Conservation (phyloP, 1,139 yeast species). For the Scheffersomyces quercinus region DNA sequence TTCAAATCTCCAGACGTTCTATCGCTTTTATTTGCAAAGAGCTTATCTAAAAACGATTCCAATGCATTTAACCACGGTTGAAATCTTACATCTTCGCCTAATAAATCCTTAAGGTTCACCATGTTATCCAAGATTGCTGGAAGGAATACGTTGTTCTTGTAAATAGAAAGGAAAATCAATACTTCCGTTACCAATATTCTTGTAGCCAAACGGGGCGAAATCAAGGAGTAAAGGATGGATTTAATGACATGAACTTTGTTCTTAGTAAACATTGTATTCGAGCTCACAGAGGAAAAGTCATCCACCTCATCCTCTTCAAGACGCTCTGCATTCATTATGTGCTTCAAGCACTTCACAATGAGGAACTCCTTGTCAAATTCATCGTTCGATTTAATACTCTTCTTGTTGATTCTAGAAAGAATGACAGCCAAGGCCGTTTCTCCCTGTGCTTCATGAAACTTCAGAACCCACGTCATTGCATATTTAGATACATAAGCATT, state of each 20-base stretch:
- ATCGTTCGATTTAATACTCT: slow-evolving; percentile 46
- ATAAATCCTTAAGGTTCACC: slow-evolving; percentile 33
- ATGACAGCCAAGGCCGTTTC: slow-evolving; percentile 47
- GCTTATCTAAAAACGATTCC: slow-evolving; percentile 37
- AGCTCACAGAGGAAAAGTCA: slow-evolving; percentile 5
- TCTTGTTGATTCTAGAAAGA: slow-evolving; percentile 39
- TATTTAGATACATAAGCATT: slow-evolving; percentile 19
- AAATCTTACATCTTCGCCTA: slow-evolving; percentile 38
- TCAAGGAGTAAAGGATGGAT: slow-evolving; percentile 38
- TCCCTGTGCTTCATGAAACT: slow-evolving; percentile 42
- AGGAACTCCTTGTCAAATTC: slow-evolving; percentile 44
- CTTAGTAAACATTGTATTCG: slow-evolving; percentile 7
- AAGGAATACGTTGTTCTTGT: slow-evolving; percentile 23
- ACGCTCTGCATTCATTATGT: slow-evolving; percentile 27
- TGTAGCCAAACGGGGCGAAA: slow-evolving; percentile 44
- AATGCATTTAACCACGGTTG: slow-evolving; percentile 46
- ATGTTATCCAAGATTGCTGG: slow-evolving; percentile 34
- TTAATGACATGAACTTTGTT: slow-evolving; percentile 35
- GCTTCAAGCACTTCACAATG: slow-evolving; percentile 41
- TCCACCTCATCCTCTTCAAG: slow-evolving; percentile 14
- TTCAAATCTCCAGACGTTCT: slow-evolving; percentile 19
- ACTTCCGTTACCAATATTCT: slow-evolving; percentile 46
- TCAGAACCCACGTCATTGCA: slow-evolving; percentile 28
- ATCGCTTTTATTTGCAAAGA: slow-evolving; percentile 20
- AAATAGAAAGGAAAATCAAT: slow-evolving; percentile 37